Evolutionary conservation across 345 rosid genomes (phyloP).

Genomic region (Noccaea bulbosa): DNA sequence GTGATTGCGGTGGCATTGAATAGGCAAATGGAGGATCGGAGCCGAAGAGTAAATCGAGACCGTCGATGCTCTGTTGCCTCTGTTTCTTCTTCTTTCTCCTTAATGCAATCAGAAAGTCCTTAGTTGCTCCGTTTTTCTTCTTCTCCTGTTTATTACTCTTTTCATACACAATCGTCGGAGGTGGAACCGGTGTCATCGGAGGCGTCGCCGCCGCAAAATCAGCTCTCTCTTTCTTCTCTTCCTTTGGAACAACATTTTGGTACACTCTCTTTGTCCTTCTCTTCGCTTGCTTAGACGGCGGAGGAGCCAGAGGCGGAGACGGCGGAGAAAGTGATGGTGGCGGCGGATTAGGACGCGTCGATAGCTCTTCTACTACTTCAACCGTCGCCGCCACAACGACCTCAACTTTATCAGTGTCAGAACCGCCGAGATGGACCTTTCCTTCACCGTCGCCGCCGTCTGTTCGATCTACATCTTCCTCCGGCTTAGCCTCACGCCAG

Average conservation of each 20-base stretch:
- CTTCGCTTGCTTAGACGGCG: slow-evolving; percentile 34
- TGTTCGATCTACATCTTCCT: slow-evolving; percentile 17
- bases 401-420: slow-evolving; percentile 21
- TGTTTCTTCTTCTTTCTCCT: slow-evolving; percentile 68
- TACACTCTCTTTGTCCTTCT: slow-evolving; percentile 35
- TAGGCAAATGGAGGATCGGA: slow-evolving; percentile 20
- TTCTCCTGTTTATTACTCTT: slow-evolving; percentile 50
- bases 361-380: slow-evolving; percentile 23
- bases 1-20: slow-evolving; percentile 47
- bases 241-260: slow-evolving; percentile 33
- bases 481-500: slow-evolving; percentile 29
- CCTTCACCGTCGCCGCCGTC: slow-evolving; percentile 20
- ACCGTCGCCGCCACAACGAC: slow-evolving; percentile 29
- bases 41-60: slow-evolving; percentile 65
- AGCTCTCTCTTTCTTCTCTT: slow-evolving; percentile 26
- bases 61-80: slow-evolving; percentile 83
- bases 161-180: slow-evolving; percentile 35
- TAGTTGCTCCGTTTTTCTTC: slow-evolving; percentile 61
- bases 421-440: slow-evolving; percentile 9
- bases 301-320: slow-evolving; percentile 22
- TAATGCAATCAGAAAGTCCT: slow-evolving; percentile 61
- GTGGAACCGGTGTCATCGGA: slow-evolving; percentile 38
- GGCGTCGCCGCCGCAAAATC: slow-evolving; percentile 31
- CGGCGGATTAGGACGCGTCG: background rate
- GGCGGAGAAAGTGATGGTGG: slow-evolving; percentile 10